These are phyloP conservation scores for Fusarium circinatum DNA, from an alignment of 2,329 filamentous ascomycete genomes.

Conservation along the genomic window DNA sequence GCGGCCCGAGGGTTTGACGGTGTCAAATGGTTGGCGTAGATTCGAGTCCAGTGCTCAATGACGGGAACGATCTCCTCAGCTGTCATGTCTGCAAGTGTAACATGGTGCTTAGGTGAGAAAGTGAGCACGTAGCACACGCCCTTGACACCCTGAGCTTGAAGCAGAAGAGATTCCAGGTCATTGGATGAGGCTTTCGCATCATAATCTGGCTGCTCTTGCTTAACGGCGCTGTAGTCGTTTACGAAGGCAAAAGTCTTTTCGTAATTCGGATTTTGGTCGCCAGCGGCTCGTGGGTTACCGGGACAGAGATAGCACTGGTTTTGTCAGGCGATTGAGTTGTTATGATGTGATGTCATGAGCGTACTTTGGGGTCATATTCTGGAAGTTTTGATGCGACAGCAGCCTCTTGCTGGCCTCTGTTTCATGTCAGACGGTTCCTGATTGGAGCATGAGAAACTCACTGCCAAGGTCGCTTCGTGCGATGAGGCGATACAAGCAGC, in stretches of 20 bases:
- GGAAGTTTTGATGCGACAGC: slow-evolving; percentile 76
- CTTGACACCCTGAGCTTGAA: slow-evolving; percentile 86
- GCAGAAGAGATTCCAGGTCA: slow-evolving; percentile 77
- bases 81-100: slow-evolving; percentile 91
- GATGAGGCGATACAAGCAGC: slow-evolving; percentile 94
- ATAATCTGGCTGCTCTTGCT: slow-evolving; percentile 90
- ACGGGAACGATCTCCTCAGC: slow-evolving; percentile 81
- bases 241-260: slow-evolving; percentile 91
- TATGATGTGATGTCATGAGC: slow-evolving; percentile 34
- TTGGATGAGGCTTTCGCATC: slow-evolving; percentile 53
- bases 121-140: slow-evolving; percentile 98
- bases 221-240: slow-evolving; percentile 97
- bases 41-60: slow-evolving; percentile 88
- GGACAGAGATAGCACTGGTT: slow-evolving; percentile 91
- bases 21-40: slow-evolving; percentile 85
- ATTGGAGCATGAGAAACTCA: slow-evolving; percentile 59
- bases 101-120: slow-evolving; percentile 89
- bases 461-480: slow-evolving; percentile 98
- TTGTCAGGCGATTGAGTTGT: slow-evolving; percentile 9
- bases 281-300: slow-evolving; percentile 87
- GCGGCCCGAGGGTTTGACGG: slow-evolving; percentile 71
- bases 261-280: slow-evolving; percentile 88
- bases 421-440: slow-evolving; percentile 4
- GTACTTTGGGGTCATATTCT: slow-evolving; percentile 79
- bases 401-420: slow-evolving; percentile 80